These are phyloP conservation scores for Solanum commersonii DNA, from an alignment of 257 asterid genomes.

Conservation along the genomic window DNA sequence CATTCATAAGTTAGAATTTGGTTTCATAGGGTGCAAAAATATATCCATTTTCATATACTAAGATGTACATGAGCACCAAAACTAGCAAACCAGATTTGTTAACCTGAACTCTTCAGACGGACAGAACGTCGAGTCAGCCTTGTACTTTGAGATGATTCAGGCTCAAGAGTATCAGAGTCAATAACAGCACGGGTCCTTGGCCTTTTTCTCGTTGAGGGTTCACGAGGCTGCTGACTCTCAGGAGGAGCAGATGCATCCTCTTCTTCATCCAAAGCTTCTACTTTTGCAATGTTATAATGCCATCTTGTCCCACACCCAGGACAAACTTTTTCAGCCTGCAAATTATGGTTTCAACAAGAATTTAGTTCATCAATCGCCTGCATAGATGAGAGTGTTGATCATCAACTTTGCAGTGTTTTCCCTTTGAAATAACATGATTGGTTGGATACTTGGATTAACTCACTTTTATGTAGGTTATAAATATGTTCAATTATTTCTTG, in stretches of 20 bases:
- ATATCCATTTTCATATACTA: neutral
- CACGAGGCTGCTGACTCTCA: conserved; percentile 17
- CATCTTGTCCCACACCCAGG: conserved; percentile 59
- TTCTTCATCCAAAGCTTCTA: conserved; percentile 27
- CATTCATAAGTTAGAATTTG: neutral
- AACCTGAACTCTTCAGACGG: conserved; percentile 20
- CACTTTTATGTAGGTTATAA: neutral
- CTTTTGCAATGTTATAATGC: conserved; percentile 32
- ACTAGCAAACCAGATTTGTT: neutral
- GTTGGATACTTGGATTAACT: neutral
- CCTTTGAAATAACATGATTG: neutral
- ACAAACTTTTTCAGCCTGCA: conserved; percentile 53
- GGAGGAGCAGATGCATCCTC: conserved; percentile 7
- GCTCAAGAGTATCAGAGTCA: conserved; percentile 4
- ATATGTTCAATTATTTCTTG: neutral
- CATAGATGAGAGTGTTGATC: neutral
- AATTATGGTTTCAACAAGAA: neutral
- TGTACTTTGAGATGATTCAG: conserved; percentile 12
- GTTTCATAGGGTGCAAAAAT: neutral
- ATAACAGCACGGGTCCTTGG: conserved; percentile 11
- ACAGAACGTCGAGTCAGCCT: conserved; percentile 50
- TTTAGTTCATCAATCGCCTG: neutral
- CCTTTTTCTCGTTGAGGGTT: conserved; percentile 21
- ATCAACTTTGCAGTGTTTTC: neutral
- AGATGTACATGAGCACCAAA: neutral